Evolutionary conservation across 352 stramenopile genomes (phyloP).

Genomic region (Globisporangium ultimum): DNA sequence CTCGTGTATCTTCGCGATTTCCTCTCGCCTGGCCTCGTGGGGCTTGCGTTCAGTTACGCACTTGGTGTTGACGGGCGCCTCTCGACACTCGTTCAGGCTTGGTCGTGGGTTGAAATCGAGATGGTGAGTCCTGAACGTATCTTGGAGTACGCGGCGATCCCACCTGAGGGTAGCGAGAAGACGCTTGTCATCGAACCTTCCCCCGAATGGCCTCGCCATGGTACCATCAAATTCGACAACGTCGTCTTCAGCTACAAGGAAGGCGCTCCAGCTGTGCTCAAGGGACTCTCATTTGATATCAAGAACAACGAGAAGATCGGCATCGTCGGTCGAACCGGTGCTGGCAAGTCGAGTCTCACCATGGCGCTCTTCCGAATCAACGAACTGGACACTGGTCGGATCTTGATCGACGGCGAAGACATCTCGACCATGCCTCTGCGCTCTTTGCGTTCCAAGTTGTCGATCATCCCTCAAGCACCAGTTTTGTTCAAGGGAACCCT

Average conservation of each 20-base stretch:
- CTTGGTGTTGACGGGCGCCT: conserved; percentile 79
- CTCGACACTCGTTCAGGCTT: conserved; percentile 54
- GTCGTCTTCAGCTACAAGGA: conserved; percentile 21
- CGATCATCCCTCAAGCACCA: no score
- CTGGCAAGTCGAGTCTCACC: no score
- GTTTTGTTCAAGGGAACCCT: no score
- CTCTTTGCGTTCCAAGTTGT: no score
- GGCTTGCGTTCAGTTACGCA: conserved; percentile 86
- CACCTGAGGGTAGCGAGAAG: conserved; percentile 13
- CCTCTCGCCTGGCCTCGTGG: conserved; percentile 65
- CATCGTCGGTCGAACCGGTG: no score
- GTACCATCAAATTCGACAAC: conserved; percentile 72
- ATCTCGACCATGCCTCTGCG: no score
- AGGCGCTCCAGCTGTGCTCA: conserved; percentile 18
- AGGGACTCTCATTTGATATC: conserved; percentile 46
- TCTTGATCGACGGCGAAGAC: no score
- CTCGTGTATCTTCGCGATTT: conserved; percentile 26
- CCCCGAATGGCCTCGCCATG: conserved; percentile 68
- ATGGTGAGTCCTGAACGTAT: conserved; percentile 64
- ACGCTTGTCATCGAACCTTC: conserved; percentile 12
- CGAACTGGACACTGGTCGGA: no score
- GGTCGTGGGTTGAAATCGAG: conserved; percentile 37
- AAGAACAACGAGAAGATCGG: conserved; percentile 24
- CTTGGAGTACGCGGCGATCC: conserved; percentile 29
- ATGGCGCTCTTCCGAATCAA: no score